Conservation (phyloP, 2,329 filamentous ascomycete genomes). For the Monascus ruber region DNA sequence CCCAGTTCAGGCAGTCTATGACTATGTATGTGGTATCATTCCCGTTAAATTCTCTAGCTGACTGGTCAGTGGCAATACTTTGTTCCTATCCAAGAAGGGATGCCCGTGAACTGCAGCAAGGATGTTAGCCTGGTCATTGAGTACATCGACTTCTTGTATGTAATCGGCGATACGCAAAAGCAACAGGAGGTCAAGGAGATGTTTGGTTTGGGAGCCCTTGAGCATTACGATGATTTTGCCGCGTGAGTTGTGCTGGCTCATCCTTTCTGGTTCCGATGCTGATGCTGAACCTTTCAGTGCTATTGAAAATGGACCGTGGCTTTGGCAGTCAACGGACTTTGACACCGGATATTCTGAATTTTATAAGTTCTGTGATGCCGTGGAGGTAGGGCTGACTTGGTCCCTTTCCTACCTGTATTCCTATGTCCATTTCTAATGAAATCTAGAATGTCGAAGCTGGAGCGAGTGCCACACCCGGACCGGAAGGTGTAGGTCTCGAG, state of each 20-base stretch:
- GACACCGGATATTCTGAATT: constrained; percentile 37
- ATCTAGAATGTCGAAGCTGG: constrained; percentile 12
- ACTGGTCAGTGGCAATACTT: constrained; percentile 44
- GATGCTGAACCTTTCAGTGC: constrained; percentile 20
- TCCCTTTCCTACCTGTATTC: background rate
- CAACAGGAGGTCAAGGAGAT: constrained; percentile 37
- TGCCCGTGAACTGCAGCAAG: constrained; percentile 47
- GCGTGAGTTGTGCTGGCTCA: constrained; percentile 10
- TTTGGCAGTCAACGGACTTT: constrained; percentile 46
- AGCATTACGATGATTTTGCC: constrained; percentile 44
- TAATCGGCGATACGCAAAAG: constrained; percentile 32
- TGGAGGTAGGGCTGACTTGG: constrained; percentile 30
- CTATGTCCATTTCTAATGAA: constrained; percentile 4
- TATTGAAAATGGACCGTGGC: constrained; percentile 45
- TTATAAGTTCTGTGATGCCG: constrained; percentile 39
- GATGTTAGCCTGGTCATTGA: constrained; percentile 43
- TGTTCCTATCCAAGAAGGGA: constrained; percentile 44
- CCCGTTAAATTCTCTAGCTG: background rate
- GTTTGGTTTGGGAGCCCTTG: constrained; percentile 42
- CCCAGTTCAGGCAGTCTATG: constrained; percentile 43
- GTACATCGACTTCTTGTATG: constrained; percentile 41
- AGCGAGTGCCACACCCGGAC: constrained; percentile 17
- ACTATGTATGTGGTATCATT: constrained; percentile 30
- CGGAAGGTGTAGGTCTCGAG: constrained; percentile 42
- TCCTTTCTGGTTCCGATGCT: background rate